Evolutionary conservation across 768 basidiomycete species (phyloP), one percentile per base, ranked within the genome.

Genomic region (Tylopilus balloui): DNA sequence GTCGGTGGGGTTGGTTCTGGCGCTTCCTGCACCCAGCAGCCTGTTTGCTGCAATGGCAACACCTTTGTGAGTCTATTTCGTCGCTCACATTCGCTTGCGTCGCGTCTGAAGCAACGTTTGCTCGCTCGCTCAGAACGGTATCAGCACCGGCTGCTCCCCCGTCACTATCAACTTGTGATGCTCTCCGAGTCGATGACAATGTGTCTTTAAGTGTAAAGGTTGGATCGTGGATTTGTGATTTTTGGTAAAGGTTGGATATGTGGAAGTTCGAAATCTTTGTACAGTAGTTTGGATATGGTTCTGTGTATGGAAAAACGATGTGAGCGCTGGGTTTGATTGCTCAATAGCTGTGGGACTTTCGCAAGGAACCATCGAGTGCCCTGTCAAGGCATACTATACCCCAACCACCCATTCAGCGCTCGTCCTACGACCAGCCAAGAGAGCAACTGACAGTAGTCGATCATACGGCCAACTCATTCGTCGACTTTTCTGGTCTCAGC

Each of bases 11-110:
- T 3, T 1, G 25, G 48, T 1, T 3, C 8, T 21, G 48, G 42
- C 17, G 24, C 15, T 13, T 1, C 28, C 15, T 52, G 25, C 24
- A 23, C 28, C 29, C 28, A 24, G 17, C 31, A 44, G 31, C 27
- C 51, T 4, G 28, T 38, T 13, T 52, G 51, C 48, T 52, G 47
- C 42, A 29, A 13, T 11, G 51, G 52, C 2, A 28, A 45, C 13
- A 7, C 4, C 3, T 51, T 44, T 3, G 48, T 52, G 36, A 32
- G 47, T 37, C 14, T 15, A 43, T 39, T 0, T 9, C 1, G 9
- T 21, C 20, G 4, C 8, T 37, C 19, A 15, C n/a, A 6, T 8
- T 50, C 5, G 8, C 5, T 13, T 21, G 14, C 14, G 7, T 12
- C 3, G n/a, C 12, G 14, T 24, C 19, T 24, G 15, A 43, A 0